These are phyloP conservation scores for Saccharomycopsis sp. DNA, from an alignment of 805 yeast species.

Conservation along the genomic window DNA sequence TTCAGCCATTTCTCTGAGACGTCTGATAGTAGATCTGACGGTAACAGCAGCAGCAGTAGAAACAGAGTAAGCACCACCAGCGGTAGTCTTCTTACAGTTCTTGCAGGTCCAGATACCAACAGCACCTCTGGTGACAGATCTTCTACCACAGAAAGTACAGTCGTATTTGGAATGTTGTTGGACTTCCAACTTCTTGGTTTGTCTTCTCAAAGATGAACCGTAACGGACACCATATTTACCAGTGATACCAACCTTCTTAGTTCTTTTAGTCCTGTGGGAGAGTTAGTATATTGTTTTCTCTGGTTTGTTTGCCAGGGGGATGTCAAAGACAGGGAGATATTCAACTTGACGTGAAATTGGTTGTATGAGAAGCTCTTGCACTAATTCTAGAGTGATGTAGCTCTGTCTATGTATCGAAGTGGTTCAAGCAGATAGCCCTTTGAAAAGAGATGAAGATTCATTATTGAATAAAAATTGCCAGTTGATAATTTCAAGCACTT, in stretches of 20 bases:
- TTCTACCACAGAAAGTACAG: slow-evolving; percentile 99
- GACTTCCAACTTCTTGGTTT: slow-evolving; percentile 97
- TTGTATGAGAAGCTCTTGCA: too few relatives aligned
- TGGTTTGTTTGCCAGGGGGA: too few relatives aligned
- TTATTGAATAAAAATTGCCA: too few relatives aligned
- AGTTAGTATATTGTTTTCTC: background rate
- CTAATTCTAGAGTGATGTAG: too few relatives aligned
- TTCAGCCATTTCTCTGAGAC: slow-evolving; percentile 99
- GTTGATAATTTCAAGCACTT: too few relatives aligned
- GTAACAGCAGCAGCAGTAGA: slow-evolving; percentile 99
- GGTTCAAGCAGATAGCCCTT: too few relatives aligned
- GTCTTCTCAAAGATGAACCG: slow-evolving; percentile 99
- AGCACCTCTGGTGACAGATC: slow-evolving; percentile 94
- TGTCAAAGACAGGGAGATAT: too few relatives aligned
- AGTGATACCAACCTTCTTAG: slow-evolving; percentile 99
- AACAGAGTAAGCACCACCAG: slow-evolving; percentile 99
- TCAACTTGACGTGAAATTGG: too few relatives aligned
- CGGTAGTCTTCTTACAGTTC: slow-evolving; percentile 93
- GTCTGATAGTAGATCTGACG: slow-evolving; percentile 99
- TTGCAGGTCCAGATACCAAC: slow-evolving; percentile 98
- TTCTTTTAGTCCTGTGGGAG: slow-evolving; percentile 90
- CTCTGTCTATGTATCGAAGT: too few relatives aligned
- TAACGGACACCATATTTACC: slow-evolving; percentile 99
- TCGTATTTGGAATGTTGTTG: slow-evolving; percentile 99
- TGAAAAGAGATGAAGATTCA: too few relatives aligned